Conservation (phyloP, 768 basidiomycete genomes). For the Tricholoma sp. region DNA sequence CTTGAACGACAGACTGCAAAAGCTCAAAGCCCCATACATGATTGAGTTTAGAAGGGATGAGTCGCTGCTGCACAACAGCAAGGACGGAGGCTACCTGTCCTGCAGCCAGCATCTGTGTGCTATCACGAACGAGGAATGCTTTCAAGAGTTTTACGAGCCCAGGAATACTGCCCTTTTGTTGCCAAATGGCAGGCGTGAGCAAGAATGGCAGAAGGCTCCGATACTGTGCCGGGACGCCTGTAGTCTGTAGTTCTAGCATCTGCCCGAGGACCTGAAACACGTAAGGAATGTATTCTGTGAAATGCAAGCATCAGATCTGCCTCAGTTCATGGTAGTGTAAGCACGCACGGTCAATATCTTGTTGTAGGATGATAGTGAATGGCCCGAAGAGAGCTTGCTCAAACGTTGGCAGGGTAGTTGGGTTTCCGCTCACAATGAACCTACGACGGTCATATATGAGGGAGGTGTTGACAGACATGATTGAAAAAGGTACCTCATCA, state of each 20-base stretch:
- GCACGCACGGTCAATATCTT: slow-evolving; percentile 85
- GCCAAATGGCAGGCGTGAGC: slow-evolving; percentile 83
- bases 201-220: slow-evolving; percentile 75
- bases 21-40: slow-evolving; percentile 92
- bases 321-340: not conserved
- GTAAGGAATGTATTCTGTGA: slow-evolving; percentile 91
- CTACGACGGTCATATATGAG: slow-evolving; percentile 29
- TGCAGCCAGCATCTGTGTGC: slow-evolving; percentile 55
- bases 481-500: slow-evolving; percentile 63
- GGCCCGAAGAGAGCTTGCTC: slow-evolving; percentile 82
- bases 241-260: slow-evolving; percentile 79
- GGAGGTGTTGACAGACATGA: not conserved
- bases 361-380: slow-evolving; percentile 81
- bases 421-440: slow-evolving; percentile 74
- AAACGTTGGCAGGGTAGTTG: slow-evolving; percentile 64
- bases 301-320: not conserved
- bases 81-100: slow-evolving; percentile 76
- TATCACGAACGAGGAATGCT: slow-evolving; percentile 75
- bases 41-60: slow-evolving; percentile 83
- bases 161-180: slow-evolving; percentile 91
- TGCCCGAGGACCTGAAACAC: slow-evolving; percentile 96
- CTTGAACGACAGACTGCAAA: slow-evolving; percentile 67
- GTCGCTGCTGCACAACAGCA: slow-evolving; percentile 84
- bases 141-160: slow-evolving; percentile 86
- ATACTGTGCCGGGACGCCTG: slow-evolving; percentile 70